Conservation (phyloP, 208 protist species). For the Angomonas ambiguus region DNA sequence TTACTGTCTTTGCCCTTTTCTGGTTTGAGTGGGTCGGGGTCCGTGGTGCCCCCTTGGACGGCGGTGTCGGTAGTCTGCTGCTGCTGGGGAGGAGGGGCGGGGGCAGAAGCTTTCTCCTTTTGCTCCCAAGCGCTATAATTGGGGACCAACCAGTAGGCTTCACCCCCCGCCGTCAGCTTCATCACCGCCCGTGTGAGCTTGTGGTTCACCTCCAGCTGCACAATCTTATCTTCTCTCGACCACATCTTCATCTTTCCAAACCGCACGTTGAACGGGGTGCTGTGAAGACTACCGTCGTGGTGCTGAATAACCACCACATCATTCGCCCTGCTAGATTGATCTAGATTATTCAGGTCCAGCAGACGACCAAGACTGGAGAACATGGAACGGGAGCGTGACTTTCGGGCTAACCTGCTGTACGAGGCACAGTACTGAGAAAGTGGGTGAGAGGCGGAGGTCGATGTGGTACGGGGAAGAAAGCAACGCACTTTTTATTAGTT, state of each 20-base stretch:
- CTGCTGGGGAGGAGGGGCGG: too few species aligned
- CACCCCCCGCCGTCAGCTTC: constrained; percentile 93
- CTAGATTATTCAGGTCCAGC: constrained; percentile 78
- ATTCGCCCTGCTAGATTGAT: constrained; percentile 91
- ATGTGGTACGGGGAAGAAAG: neutral
- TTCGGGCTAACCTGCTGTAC: too few species aligned
- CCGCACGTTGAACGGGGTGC: constrained; percentile 96
- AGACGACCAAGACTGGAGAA: constrained; percentile 68
- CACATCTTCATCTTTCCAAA: constrained; percentile 95
- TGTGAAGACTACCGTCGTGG: constrained; percentile 76
- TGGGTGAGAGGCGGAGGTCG: neutral
- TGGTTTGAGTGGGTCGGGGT: neutral
- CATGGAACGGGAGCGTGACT: too few species aligned
- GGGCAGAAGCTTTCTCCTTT: constrained; percentile 6
- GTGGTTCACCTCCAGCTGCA: constrained; percentile 94
- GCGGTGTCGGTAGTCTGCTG: too few species aligned
- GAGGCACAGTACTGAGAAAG: too few species aligned
- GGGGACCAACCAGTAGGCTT: constrained; percentile 91
- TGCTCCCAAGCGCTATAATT: constrained; percentile 11
- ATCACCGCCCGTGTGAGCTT: constrained; percentile 85
- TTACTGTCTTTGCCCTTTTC: neutral
- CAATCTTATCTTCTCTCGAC: constrained; percentile 82
- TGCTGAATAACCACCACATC: constrained; percentile 97
- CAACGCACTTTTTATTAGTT: neutral
- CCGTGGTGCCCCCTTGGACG: neutral